Evolutionary conservation across 306 rosid genomes (phyloP), one percentile per base, ranked within the genome.

Genomic region (Lagenaria siceraria): DNA sequence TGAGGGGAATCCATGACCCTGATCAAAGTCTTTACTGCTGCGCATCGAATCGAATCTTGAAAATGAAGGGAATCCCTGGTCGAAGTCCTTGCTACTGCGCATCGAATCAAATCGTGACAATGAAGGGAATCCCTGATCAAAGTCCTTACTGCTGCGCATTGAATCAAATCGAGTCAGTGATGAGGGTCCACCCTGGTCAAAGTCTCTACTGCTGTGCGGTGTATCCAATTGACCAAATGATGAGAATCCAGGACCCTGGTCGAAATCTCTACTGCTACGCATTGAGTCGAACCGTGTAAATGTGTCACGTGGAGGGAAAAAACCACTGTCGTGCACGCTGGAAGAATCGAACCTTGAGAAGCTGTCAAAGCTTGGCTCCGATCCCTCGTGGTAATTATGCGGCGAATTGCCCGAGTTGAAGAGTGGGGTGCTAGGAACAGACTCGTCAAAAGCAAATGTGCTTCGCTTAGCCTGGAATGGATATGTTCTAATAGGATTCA

Each of bases 371-470:
- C 90, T 81, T 51, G 88, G 82, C 68, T 84, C 98, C 51, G 84
- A 84, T 75, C 89, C 82, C 54, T 94, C 96, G 42, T 80, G 89
- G 80, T 85, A 88, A 75, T 72, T 84, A 42, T 86, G 87, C 0
- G 97, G 92, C 29, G 98, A 90, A 77, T 74, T 85, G 65, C 92
- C 85, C 55, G 89, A 85, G 82, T 82, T 90, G 90, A 82, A 85
- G 72, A 92, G 92, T 25, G 97, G 99, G 10, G 99, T 92, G 87
- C 89, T 96, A 15, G 97, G 99, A 84, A 92, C 98, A 42, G 98
- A 96, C 78, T 96, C 97, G 8, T 96, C 99, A 69, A 96, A 96
- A 74, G 79, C 78, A 82, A 96, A 92, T 21, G 88, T 74, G 31
- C 85, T 87, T 81, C 82, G 87, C 91, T 85, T 92, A 19, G 79